phyloP scores from a whole-genome alignment of 768 basidiomycete species.

The Trametes gibbosa region DNA sequence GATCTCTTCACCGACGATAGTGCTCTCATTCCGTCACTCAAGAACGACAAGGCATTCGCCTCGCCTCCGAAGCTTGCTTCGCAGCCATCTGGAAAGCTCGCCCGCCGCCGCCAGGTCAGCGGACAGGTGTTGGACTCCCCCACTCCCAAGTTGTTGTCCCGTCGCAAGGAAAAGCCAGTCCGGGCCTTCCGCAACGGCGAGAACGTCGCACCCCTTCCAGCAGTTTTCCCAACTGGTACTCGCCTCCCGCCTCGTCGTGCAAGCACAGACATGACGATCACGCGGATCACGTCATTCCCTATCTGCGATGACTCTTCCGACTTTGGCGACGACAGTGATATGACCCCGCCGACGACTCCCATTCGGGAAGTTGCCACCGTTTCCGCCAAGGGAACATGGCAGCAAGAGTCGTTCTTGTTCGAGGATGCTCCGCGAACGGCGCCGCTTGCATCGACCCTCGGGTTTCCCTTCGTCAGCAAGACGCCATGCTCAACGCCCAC shows the following conservation, averaged over 20 bases:
- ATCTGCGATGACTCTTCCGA: slow-evolving; percentile 74
- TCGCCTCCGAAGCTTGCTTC: slow-evolving; percentile 42
- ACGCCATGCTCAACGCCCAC: slow-evolving; percentile 35
- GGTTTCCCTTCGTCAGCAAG: slow-evolving; percentile 41
- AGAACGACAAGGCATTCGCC: slow-evolving; percentile 28
- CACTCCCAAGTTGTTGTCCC: slow-evolving; percentile 44
- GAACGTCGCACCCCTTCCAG: slow-evolving; percentile 48
- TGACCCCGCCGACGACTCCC: slow-evolving; percentile 54
- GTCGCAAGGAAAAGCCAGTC: slow-evolving; percentile 21
- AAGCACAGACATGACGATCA: slow-evolving; percentile 25
- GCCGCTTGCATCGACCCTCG: slow-evolving; percentile 39
- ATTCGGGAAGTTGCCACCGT: slow-evolving; percentile 38
- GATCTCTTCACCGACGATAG: slow-evolving; percentile 52
- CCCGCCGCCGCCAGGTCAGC: slow-evolving; percentile 51
- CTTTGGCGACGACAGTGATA: slow-evolving; percentile 34
- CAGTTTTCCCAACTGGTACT: slow-evolving; percentile 39
- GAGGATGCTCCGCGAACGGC: slow-evolving; percentile 47
- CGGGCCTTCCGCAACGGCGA: slow-evolving; percentile 13
- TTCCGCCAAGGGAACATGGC: slow-evolving; percentile 27
- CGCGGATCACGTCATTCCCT: slow-evolving; percentile 46
- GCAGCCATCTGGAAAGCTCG: slow-evolving; percentile 54
- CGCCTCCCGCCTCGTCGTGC: slow-evolving; percentile 35
- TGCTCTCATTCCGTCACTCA: slow-evolving; percentile 24
- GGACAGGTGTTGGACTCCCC: slow-evolving; percentile 33
- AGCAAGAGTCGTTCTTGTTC: slow-evolving; percentile 28